Evolutionary conservation across 768 basidiomycete genomes (phyloP), one percentile per base, ranked within the genome.

Genomic region (Mycena vitilis): DNA sequence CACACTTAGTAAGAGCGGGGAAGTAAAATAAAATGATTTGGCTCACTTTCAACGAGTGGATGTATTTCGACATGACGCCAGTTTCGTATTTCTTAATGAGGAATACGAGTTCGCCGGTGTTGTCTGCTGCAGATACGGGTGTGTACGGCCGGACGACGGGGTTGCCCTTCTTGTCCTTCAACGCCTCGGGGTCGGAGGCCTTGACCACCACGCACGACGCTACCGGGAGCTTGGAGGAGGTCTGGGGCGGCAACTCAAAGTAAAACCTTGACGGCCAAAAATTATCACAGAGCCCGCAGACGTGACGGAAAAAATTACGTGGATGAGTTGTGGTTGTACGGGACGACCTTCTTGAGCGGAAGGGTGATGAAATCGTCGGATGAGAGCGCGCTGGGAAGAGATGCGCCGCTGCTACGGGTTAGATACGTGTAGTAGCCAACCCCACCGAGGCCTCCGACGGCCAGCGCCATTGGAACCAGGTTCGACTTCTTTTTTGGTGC

Each of bases 251-350:
- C 22, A 97, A 85, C 72, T 89, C 90, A 76, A 97, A 95, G 54
- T 89, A 81, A 77, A 92, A 95, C 72, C 92, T 94, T 65, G 5
- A 59, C 6, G 36, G 62, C 16, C 34, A 13, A 11, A 34, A 34
- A 57, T 42, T 44, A 60, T 25, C 25, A 25, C 57, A 34, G 18
- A 45, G 5, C 20, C 5, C n/a, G 20, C 18, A 38, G 13, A 51
- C 38, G 30, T 30, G 5, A 30, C 30, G 30, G 57, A 53, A 57
- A 54, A 71, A 66, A 63, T 44, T 45, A 95, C 89, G 86, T 88
- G 38, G 94, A 84, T 16, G 95, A 92, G 81, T 99, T 98, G 87
- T 98, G 92, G 87, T 98, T 99, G 85, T 97, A 98, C 0, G 91
- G 91, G 67, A 89, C 81, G 67, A 95, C 78, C 75, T 89, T 88